A percentile compares a stretch with the other conserved stretches of the same genome.
These are phyloP conservation scores for Myxozyma kluyveri DNA, from an alignment of 805 yeast species.

Conservation along the genomic window DNA sequence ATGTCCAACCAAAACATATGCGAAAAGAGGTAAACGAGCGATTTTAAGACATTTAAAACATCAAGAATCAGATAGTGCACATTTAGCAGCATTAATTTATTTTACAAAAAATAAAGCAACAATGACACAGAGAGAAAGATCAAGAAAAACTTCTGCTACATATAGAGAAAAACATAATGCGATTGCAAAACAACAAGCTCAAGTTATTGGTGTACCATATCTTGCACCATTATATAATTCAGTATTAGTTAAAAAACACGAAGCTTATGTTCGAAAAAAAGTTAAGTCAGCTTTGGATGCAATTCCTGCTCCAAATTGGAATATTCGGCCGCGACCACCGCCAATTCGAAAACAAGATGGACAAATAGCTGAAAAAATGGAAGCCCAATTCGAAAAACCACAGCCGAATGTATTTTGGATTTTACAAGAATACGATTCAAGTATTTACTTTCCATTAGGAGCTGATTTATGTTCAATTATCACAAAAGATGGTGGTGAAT, in stretches of 20 bases:
- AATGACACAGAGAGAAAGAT: constrained; percentile 28
- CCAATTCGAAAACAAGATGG: too few species aligned
- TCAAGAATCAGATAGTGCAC: constrained; percentile 10
- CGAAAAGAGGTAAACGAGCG: constrained; percentile 29
- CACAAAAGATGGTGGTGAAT: constrained; percentile 14
- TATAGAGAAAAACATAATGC: constrained; percentile 22
- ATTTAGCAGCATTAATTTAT: constrained; percentile 11
- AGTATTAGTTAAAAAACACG: constrained; percentile 26
- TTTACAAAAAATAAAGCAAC: constrained; percentile 9
- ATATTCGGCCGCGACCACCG: constrained; percentile 1
- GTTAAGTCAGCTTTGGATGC: constrained; percentile 18
- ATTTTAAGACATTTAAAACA: constrained; percentile 21
- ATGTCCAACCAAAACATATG: constrained; percentile 23
- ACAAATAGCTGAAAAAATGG: background rate
- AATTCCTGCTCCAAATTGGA: constrained; percentile 19
- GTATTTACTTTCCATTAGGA: constrained; percentile 23
- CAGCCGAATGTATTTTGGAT: constrained; percentile 23
- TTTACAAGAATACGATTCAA: constrained; percentile 24
- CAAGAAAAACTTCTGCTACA: constrained; percentile 28
- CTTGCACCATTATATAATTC: constrained; percentile 27
- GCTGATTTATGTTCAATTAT: constrained; percentile 20
- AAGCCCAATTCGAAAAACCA: background rate
- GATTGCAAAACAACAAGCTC: constrained; percentile 17
- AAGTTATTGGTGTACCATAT: constrained; percentile 20
- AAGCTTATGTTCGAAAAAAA: constrained; percentile 27